These are phyloP conservation scores for Zygosaccharomyces rouxii DNA, from an alignment of 805 yeast genomes.

Conservation along the genomic window DNA sequence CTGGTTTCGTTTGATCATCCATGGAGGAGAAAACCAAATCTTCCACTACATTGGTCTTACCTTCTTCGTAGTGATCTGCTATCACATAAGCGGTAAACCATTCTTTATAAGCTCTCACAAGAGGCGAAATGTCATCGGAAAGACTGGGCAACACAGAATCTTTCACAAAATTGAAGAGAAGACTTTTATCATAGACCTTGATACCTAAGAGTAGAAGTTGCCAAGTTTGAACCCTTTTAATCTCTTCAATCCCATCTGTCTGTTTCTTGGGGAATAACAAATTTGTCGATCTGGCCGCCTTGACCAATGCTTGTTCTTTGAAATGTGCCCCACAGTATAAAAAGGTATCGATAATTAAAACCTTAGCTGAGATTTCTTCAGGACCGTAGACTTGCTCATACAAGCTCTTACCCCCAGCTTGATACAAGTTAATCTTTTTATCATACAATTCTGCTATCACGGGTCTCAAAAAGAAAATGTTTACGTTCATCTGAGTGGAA, in stretches of 20 bases:
- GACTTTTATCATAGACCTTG: conserved; percentile 32
- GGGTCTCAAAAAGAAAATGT: conserved; percentile 56
- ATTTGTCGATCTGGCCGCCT: conserved; percentile 35
- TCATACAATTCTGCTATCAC: conserved; percentile 54
- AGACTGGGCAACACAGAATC: conserved; percentile 36
- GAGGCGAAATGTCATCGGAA: conserved; percentile 69
- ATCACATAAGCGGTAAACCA: conserved; percentile 56
- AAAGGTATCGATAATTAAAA: conserved; percentile 46
- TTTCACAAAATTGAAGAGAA: conserved; percentile 29
- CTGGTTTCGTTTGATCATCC: conserved; percentile 38
- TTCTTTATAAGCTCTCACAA: conserved; percentile 69
- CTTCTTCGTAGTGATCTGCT: conserved; percentile 14
- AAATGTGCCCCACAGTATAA: conserved; percentile 30
- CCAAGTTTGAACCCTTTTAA: conserved; percentile 53
- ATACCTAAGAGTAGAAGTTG: conserved; percentile 48
- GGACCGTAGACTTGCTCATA: conserved; percentile 53
- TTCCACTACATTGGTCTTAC: conserved; percentile 17
- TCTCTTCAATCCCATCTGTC: conserved; percentile 68
- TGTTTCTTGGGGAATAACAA: conserved; percentile 49
- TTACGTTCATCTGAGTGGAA: conserved; percentile 50
- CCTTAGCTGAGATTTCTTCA: conserved; percentile 52
- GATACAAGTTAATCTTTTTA: conserved; percentile 32
- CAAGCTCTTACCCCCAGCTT: conserved; percentile 30
- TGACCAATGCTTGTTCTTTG: conserved; percentile 22
- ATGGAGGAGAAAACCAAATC: conserved; percentile 27